Evolutionary conservation across 495 filamentous ascomycete species (phyloP), one percentile per base, ranked within the genome.

Genomic region (Xylaria flabelliformis): DNA sequence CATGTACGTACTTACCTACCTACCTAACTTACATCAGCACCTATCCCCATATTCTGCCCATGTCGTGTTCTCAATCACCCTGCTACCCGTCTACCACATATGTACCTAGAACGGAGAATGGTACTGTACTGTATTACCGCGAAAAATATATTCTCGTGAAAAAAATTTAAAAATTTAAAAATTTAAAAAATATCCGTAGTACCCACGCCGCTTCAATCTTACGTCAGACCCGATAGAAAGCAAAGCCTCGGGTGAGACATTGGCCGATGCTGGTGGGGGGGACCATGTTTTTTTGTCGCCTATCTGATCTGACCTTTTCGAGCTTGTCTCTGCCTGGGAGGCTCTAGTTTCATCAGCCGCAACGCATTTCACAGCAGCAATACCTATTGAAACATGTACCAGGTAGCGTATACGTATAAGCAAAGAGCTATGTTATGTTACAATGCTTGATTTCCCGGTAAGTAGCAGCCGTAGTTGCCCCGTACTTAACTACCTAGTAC

Each of bases 311-410:
- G 21, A 17, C 44, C 15, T 48, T 29, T 29, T 29, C 26, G 26
- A 29, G 26, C 26, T 29, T 13, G 12, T 46, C 9, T 29, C 0
- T 6, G 12, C 41, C 41, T 17, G 21, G 24, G 21, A 46, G 42
- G 41, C 24, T 42, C 19, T 17, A 53, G 48, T 67, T 56, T 67
- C 50, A 56, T 21, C 48, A 56, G 65, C 65, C 50, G 50, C 50
- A 67, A 42, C n/a, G 65, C 50, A 42, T 34, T 34, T 12, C 17
- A 19, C 53, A 26, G 1, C 19, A 21, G 32, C 32, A 21, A 10
- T 9, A n/a, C n/a, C n/a, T n/a, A 42, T 13, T 42, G 39, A 41
- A 41, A 41, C 39, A 41, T 41, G 39, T 41, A 41, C 7, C 9
- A 41, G 5, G 39, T 41, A 41, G 39, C 9, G 39, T 42, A 42